Conservation (phyloP, 23 red algal genomes). For the Cyanidium caldarium region DNA sequence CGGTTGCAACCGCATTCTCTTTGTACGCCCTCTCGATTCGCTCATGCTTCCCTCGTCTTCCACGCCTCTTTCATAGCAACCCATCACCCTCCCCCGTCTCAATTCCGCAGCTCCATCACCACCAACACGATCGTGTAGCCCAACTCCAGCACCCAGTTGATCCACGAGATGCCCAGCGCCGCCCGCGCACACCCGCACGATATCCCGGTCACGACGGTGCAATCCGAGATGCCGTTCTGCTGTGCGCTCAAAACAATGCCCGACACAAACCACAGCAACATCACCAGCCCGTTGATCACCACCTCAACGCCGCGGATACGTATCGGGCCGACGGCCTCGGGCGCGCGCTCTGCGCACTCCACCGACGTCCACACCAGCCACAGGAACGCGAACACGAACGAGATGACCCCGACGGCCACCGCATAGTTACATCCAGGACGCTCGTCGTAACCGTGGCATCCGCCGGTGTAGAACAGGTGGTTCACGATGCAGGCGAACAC, state of each 20-base stretch:
- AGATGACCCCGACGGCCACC: background rate
- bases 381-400: background rate
- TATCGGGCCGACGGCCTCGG: background rate
- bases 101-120: background rate
- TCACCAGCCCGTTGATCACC: background rate
- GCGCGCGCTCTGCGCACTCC: background rate
- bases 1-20: too few relatives aligned
- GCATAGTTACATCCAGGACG: background rate
- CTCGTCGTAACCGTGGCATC: background rate
- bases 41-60: too few relatives aligned
- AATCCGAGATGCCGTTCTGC: background rate
- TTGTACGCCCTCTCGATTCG: too few relatives aligned
- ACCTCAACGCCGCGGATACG: background rate
- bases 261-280: slow-evolving; percentile 4
- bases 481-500: background rate
- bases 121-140: background rate
- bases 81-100: too few relatives aligned
- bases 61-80: too few relatives aligned
- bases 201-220: background rate
- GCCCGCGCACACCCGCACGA: background rate
- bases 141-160: slow-evolving; percentile 3
- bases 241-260: background rate
- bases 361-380: background rate
- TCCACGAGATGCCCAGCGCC: background rate
- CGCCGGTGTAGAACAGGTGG: background rate